A percentile compares a stretch with the other conserved stretches of the same genome.
Conservation (phyloP, 371 early-diverging fungal genomes). For the Saksenaea oblongispora region DNA sequence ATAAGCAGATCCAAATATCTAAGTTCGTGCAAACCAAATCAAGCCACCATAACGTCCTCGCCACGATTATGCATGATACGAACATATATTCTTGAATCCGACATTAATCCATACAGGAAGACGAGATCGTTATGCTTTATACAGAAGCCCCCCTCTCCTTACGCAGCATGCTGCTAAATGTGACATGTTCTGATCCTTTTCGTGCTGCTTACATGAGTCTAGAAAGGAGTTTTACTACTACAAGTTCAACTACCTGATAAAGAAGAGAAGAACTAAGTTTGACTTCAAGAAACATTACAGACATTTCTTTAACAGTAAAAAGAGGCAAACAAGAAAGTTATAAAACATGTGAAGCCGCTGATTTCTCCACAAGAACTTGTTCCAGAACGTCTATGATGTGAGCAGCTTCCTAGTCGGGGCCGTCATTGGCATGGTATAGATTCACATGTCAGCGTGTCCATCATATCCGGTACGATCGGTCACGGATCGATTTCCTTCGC, state of each 20-base stretch:
- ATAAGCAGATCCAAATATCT: no score
- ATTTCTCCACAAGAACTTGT: background rate
- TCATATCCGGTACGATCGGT: slow-evolving; percentile 43
- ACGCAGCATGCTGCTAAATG: no score
- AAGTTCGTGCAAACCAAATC: no score
- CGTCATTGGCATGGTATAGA: slow-evolving; percentile 48
- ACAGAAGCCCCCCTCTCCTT: no score
- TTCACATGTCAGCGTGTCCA: slow-evolving; percentile 39
- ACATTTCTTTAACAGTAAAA: background rate
- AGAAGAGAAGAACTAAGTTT: background rate
- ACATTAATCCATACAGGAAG: no score
- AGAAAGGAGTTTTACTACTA: background rate
- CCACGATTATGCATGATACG: no score
- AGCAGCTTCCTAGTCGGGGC: slow-evolving; percentile 35
- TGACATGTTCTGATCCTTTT: no score
- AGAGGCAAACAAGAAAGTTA: background rate
- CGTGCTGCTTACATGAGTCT: no score
- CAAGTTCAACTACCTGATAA: background rate
- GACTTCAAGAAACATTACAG: background rate
- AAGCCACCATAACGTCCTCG: no score
- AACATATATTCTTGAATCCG: no score
- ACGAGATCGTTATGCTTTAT: no score
- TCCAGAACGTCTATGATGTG: background rate
- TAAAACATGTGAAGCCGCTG: background rate
- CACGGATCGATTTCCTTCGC: background rate